Evolutionary conservation across 768 basidiomycete genomes (phyloP).

Genomic region (Termitomyces bulborhizus): DNA sequence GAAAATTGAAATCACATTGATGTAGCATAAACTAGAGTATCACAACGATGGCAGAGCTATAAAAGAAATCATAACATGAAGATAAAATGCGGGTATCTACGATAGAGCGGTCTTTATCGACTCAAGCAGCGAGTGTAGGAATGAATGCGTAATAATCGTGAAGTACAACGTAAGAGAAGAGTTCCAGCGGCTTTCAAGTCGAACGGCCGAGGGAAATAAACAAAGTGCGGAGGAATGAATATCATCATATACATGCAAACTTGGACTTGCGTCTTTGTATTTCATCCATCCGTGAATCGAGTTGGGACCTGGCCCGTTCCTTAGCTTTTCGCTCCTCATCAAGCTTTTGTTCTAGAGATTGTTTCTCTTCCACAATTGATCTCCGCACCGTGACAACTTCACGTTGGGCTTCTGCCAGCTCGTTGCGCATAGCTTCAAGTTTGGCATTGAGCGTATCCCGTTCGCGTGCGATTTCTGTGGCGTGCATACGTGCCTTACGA

Average conservation of each 20-base stretch:
- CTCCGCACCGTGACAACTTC: slow-evolving; percentile 73
- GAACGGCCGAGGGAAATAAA: slow-evolving; percentile 13
- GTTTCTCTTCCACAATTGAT: slow-evolving; percentile 85
- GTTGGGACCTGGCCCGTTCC: slow-evolving; percentile 81
- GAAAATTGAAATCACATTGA: slow-evolving; percentile 14
- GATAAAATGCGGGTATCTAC: slow-evolving; percentile 41
- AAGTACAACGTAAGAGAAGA: slow-evolving; percentile 17
- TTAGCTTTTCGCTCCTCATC: slow-evolving; percentile 88
- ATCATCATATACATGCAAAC: slow-evolving; percentile 75
- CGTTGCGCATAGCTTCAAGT: slow-evolving; percentile 59
- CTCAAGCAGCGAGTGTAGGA: slow-evolving; percentile 17
- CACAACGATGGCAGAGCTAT: slow-evolving; percentile 23
- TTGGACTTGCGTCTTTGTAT: slow-evolving; percentile 83
- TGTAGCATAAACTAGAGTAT: slow-evolving; percentile 18
- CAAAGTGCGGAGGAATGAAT: slow-evolving; percentile 7
- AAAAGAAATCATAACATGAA: slow-evolving; percentile 23
- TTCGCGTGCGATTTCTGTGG: slow-evolving; percentile 83
- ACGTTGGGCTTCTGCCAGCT: slow-evolving; percentile 71
- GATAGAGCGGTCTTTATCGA: slow-evolving; percentile 27
- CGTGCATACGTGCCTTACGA: slow-evolving; percentile 91
- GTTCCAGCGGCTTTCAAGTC: slow-evolving; percentile 11
- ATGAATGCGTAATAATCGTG: slow-evolving; percentile 19
- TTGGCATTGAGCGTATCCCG: slow-evolving; percentile 68
- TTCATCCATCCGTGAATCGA: slow-evolving; percentile 86
- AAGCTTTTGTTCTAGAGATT: slow-evolving; percentile 73